These are phyloP conservation scores for Colletotrichum sp. DNA, from an alignment of 2,329 filamentous ascomycete genomes.

Conservation along the genomic window DNA sequence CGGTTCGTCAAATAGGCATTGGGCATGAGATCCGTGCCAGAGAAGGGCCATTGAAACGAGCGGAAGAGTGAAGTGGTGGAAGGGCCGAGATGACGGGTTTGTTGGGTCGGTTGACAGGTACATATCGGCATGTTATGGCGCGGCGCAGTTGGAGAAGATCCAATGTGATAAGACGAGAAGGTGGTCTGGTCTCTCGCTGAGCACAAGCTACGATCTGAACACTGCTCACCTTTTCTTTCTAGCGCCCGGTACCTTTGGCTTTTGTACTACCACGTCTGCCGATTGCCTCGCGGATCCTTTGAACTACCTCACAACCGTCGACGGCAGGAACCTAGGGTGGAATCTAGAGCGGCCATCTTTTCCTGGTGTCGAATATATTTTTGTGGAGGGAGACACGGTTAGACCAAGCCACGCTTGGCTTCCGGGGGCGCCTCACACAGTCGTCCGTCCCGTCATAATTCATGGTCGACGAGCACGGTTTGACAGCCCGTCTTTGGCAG, in stretches of 20 bases:
- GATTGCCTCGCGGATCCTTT: not conserved
- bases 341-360: not conserved
- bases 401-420: not conserved
- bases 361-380: not conserved
- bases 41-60: not conserved
- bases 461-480: not conserved
- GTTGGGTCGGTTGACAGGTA: constrained; percentile 2
- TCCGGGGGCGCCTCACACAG: not conserved
- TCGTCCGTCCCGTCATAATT: constrained; percentile 1
- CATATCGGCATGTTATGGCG: not conserved
- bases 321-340: not conserved
- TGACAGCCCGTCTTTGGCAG: not conserved
- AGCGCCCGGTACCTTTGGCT: not conserved
- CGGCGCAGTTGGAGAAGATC: not conserved
- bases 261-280: not conserved
- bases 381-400: not conserved
- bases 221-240: not conserved
- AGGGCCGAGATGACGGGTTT: constrained; percentile 14
- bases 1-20: not conserved
- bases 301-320: not conserved
- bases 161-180: not conserved
- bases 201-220: not conserved
- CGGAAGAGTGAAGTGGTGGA: not conserved
- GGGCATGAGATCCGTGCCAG: not conserved
- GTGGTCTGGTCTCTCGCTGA: not conserved